Base-by-base conservation (phyloP, 2,329 filamentous ascomycete genomes). In the Xylariaceae sp. region DNA sequence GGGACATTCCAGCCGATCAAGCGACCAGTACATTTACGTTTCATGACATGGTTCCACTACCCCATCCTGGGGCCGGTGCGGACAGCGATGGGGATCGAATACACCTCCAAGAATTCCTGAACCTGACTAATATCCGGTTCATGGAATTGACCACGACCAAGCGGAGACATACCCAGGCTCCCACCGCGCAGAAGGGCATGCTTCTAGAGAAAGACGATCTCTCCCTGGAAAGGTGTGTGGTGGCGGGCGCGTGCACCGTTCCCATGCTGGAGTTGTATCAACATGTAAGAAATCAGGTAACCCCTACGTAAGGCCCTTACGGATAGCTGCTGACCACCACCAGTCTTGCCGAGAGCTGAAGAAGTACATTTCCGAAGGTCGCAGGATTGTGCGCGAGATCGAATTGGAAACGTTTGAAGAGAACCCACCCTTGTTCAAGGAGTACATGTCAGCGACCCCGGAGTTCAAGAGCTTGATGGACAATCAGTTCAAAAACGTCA, bases 141-240 rank as follows among this genome's bases (percentile, higher is more conserved):
- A 96, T 98, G 85, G 92, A 98, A 59, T 71, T 98, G 34, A 95
- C 84, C n/a, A 95, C 90, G 0, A 96, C 89, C 1, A 97, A 97
- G 60, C 75, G 90, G 50, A 77, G 92, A 39, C 85, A 94, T 53
- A 97, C 90, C 0, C 80, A 83, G 31, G 83, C 77, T 3, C 81
- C 81, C 11, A 60, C 68, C 37, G 54, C 62, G 9, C 57, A 69
- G 14, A 67, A 65, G 35, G 66, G 72, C 30, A 66, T 66, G 15
- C 50, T 62, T 4, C 65, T 64, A 26, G 64, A 54, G 5, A 64
- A 69, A 43, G 74, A 78, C 18, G 71, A 77, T 30, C 50, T 74
- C 38, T 74, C 74, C 3, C 69, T 94, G 6, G 85, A 90, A 58
- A 78, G 80, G 40, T 88, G 85, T 47, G 85, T 96, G 16, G 83